Evolutionary conservation across 73 alveolate genomes (phyloP).

Genomic region (Blepharisma stoltei): DNA sequence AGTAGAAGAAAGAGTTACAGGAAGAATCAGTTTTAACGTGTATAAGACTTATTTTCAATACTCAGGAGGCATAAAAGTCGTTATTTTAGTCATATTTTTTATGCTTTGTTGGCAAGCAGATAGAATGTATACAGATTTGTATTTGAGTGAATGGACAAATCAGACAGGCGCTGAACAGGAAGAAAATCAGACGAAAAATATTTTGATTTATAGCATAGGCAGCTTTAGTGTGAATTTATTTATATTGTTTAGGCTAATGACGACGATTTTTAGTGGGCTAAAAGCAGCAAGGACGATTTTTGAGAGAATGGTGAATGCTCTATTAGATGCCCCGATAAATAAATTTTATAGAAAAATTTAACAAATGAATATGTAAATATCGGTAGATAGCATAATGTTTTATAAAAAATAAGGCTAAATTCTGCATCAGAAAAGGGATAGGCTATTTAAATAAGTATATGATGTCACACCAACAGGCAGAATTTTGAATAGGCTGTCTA

Average conservation of each 20-base stretch:
- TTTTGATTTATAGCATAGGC: slow-evolving; percentile 7
- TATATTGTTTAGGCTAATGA: slow-evolving; percentile 14
- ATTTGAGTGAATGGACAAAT: slow-evolving; percentile 51
- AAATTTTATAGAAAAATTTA: too few species aligned
- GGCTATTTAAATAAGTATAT: slow-evolving; percentile 67
- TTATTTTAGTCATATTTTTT: slow-evolving; percentile 45
- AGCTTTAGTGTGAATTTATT: slow-evolving; percentile 12
- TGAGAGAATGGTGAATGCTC: slow-evolving; percentile 64
- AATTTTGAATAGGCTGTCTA: slow-evolving; percentile 70
- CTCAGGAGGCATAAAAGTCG: slow-evolving; percentile 53
- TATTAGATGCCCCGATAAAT: slow-evolving; percentile 78
- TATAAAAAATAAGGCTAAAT: too few species aligned
- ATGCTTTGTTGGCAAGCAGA: slow-evolving; percentile 58
- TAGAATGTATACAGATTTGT: slow-evolving; percentile 58
- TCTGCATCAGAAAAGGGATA: too few species aligned
- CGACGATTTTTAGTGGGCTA: slow-evolving; percentile 35
- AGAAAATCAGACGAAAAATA: neutral
- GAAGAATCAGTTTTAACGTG: slow-evolving; percentile 48
- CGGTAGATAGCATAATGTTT: too few species aligned
- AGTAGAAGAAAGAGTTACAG: slow-evolving; percentile 67
- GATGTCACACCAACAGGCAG: slow-evolving; percentile 87
- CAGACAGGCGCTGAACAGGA: neutral
- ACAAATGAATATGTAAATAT: too few species aligned
- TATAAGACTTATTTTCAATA: slow-evolving; percentile 51
- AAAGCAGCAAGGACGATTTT: slow-evolving; percentile 56